These are phyloP conservation scores for Populus hybrid DNA, from an alignment of 441 rosid genomes.

Conservation along the genomic window DNA sequence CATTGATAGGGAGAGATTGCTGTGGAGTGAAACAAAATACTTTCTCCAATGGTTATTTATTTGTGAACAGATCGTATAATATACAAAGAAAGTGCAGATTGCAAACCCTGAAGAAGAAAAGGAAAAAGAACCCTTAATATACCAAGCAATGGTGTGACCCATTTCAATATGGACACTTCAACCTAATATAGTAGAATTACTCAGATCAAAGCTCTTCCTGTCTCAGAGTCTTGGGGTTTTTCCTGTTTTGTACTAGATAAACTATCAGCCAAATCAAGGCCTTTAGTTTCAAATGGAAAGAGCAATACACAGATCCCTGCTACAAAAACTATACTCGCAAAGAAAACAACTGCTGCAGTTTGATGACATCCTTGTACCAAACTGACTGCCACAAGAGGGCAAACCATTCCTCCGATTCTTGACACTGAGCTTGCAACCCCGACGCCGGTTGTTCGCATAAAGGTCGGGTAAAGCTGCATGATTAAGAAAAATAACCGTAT, in stretches of 20 bases:
- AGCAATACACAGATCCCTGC: constrained; percentile 64
- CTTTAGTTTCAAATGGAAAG: constrained; percentile 87
- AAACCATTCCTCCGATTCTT: constrained; percentile 86
- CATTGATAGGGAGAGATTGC: no score
- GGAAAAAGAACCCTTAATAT: no score
- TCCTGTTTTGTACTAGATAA: constrained; percentile 34
- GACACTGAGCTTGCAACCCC: constrained; percentile 85
- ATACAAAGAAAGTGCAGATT: no score
- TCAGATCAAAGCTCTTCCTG: constrained; percentile 8
- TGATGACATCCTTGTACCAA: constrained; percentile 80
- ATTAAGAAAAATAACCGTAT: not conserved
- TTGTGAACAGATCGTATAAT: no score
- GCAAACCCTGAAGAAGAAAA: no score
- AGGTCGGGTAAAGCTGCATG: constrained; percentile 76
- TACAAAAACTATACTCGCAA: constrained; percentile 50
- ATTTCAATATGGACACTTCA: no score
- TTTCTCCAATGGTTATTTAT: no score
- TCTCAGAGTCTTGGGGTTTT: not conserved
- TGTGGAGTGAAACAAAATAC: no score
- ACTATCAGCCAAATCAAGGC: constrained; percentile 58
- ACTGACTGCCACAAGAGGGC: constrained; percentile 84
- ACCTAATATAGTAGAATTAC: no score
- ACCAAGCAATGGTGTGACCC: no score
- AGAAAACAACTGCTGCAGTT: constrained; percentile 56
- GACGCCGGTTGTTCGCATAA: constrained; percentile 80